These are phyloP conservation scores for Blastosporella zonata DNA, from an alignment of 1,284 basidiomycete genomes.

Conservation along the genomic window DNA sequence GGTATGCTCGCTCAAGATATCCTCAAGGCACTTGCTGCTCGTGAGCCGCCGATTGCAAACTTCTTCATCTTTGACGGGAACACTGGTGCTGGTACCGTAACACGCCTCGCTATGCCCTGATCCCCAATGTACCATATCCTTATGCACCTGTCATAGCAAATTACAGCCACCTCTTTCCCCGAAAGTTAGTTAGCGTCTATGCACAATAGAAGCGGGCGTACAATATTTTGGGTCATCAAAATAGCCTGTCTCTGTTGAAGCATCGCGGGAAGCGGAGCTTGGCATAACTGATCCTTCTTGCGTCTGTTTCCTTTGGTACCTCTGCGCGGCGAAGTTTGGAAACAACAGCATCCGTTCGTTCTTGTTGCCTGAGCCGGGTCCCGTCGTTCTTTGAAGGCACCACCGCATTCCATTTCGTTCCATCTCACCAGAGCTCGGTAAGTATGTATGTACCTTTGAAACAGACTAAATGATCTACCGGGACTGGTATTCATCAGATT, in stretches of 20 bases:
- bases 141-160: slow-evolving; percentile 10
- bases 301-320: not conserved
- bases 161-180: slow-evolving; percentile 14
- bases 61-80: slow-evolving; percentile 88
- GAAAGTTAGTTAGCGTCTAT: slow-evolving; percentile 3
- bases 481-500: not conserved
- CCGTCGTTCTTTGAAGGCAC: not conserved
- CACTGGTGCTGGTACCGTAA: slow-evolving; percentile 72
- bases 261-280: too few relatives aligned
- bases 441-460: not conserved
- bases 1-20: slow-evolving; percentile 95
- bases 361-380: too few relatives aligned
- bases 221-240: not conserved
- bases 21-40: slow-evolving; percentile 84
- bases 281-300: not conserved
- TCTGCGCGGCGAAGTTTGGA: not conserved
- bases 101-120: slow-evolving; percentile 46
- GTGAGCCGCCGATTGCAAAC: slow-evolving; percentile 91
- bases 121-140: slow-evolving; percentile 12
- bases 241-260: too few relatives aligned
- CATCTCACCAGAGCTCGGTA: not conserved
- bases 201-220: slow-evolving; percentile 11
- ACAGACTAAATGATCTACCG: not conserved
- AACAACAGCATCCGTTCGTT: too few relatives aligned
- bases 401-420: not conserved